Evolutionary conservation across 116 monocot species (phyloP).

Genomic region (Phalaenopsis hybrid): DNA sequence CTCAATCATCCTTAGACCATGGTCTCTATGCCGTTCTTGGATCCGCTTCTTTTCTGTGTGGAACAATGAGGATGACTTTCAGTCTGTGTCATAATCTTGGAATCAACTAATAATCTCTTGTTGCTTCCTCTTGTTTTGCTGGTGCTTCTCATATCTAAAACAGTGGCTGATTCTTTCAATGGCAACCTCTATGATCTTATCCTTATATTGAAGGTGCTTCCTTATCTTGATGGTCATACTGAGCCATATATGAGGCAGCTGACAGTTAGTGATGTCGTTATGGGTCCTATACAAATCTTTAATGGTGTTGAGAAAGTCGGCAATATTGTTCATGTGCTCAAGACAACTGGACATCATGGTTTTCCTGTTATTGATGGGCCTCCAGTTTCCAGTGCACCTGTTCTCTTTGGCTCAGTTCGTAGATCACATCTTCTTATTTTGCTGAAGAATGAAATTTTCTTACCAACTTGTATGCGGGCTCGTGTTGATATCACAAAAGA

Average conservation of each 20-base stretch:
- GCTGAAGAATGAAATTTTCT: constrained; percentile 42
- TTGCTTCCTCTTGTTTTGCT: constrained; percentile 52
- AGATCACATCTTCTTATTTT: constrained; percentile 44
- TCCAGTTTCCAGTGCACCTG: constrained; percentile 28
- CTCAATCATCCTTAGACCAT: constrained; percentile 34
- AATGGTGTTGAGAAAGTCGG: constrained; percentile 53
- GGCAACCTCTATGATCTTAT: constrained; percentile 44
- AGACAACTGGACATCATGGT: constrained; percentile 48
- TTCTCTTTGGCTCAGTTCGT: constrained; percentile 39
- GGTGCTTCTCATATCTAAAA: constrained; percentile 50
- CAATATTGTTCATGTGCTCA: constrained; percentile 40
- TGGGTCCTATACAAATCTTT: constrained; percentile 36
- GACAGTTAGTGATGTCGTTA: constrained; percentile 43
- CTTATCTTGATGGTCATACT: constrained; percentile 40
- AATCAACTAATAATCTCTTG: constrained; percentile 46
- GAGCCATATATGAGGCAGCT: constrained; percentile 54
- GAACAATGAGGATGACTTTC: constrained; percentile 60
- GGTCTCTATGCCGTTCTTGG: constrained; percentile 51
- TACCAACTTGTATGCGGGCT: constrained; percentile 6
- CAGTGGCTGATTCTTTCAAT: constrained; percentile 48
- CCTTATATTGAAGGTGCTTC: constrained; percentile 41
- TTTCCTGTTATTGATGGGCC: constrained; percentile 50
- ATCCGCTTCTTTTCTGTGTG: constrained; percentile 44
- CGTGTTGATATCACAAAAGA: constrained; percentile 14
- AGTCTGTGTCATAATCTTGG: constrained; percentile 51